phyloP scores from a whole-genome alignment of 345 rosid species.

The Hibiscus tridactylites region DNA sequence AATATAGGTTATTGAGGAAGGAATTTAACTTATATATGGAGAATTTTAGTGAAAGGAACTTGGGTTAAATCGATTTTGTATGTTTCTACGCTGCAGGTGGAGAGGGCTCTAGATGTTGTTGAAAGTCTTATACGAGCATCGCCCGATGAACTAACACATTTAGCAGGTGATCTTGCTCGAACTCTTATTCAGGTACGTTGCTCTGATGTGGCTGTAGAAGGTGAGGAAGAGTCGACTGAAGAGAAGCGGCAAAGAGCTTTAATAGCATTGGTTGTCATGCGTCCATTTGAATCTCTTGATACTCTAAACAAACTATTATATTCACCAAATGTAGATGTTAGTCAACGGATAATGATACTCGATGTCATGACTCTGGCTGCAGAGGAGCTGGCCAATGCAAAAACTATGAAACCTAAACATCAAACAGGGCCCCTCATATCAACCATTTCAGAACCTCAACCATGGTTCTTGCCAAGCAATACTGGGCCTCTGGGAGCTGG shows the following conservation, averaged over 20 bases:
- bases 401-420: constrained; percentile 43
- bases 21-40: not conserved
- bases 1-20: not conserved
- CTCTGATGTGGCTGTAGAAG: constrained; percentile 78
- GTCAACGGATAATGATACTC: constrained; percentile 96
- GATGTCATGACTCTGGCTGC: constrained; percentile 94
- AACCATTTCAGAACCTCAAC: constrained; percentile 65
- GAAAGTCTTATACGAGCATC: constrained; percentile 94
- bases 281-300: constrained; percentile 76
- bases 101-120: constrained; percentile 73
- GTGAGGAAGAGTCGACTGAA: constrained; percentile 95
- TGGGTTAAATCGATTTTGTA: not conserved
- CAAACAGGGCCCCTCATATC: constrained; percentile 48
- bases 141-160: constrained; percentile 75
- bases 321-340: constrained; percentile 76
- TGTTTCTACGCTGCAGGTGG: constrained; percentile 46
- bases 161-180: constrained; percentile 74
- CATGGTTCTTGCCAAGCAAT: constrained; percentile 88
- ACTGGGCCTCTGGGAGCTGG: constrained; percentile 57
- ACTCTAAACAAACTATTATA: constrained; percentile 53
- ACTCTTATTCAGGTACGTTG: constrained; percentile 85
- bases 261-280: constrained; percentile 63
- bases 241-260: constrained; percentile 87
- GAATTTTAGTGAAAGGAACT: not conserved
- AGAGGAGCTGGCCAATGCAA: constrained; percentile 73